phyloP scores from a whole-genome alignment of 2,329 filamentous ascomycete species.

The Fusarium chaquense region DNA sequence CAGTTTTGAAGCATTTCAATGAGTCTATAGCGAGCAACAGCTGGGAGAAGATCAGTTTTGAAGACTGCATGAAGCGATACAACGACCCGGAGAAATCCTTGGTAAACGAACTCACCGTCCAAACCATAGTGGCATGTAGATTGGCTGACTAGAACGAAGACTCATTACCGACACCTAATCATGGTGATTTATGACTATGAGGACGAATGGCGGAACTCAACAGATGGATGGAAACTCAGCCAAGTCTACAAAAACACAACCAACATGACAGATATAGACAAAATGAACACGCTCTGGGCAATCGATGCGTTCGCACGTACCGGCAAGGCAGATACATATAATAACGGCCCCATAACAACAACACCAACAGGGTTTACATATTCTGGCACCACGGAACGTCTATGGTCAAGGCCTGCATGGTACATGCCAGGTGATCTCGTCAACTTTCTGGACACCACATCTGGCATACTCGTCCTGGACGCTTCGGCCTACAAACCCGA shows the following conservation, averaged over 20 bases:
- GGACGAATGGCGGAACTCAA: slow-evolving; percentile 2
- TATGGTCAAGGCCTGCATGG: too few species aligned
- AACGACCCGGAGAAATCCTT: slow-evolving; percentile 15
- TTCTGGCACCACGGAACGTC: too few species aligned
- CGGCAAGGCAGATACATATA: not conserved
- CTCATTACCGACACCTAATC: slow-evolving; percentile 22
- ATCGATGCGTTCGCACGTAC: slow-evolving; percentile 10
- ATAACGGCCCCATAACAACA: not conserved
- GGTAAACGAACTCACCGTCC: not conserved
- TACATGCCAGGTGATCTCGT: too few species aligned
- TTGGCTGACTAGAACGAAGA: not conserved
- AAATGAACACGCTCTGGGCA: slow-evolving; percentile 12
- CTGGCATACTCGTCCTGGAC: slow-evolving; percentile 19
- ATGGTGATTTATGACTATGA: slow-evolving; percentile 26
- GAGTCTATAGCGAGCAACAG: slow-evolving; percentile 1
- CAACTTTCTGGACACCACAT: not conserved
- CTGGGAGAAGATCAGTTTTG: not conserved
- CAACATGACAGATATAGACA: not conserved
- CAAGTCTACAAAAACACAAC: slow-evolving; percentile 20
- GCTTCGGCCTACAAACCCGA: not conserved
- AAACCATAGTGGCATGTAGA: not conserved
- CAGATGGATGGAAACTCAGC: slow-evolving; percentile 23
- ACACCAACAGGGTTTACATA: too few species aligned
- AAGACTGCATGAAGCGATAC: slow-evolving; percentile 18
- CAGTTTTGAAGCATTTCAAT: not conserved